Evolutionary conservation across 1,139 yeast species (phyloP).

Genomic region (Lodderomyces margitis): DNA sequence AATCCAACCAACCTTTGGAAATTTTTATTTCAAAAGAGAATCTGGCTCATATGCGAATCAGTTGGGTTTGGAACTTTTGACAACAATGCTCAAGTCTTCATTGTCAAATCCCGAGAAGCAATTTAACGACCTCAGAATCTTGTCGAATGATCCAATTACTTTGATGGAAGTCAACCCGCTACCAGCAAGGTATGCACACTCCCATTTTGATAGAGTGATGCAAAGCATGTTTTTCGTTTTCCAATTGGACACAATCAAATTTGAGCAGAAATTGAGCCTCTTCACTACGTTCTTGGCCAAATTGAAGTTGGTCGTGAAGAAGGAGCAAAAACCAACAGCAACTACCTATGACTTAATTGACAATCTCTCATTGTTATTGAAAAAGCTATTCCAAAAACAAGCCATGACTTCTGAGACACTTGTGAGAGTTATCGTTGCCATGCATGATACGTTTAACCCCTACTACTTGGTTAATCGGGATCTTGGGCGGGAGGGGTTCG

Average conservation of each 20-base stretch:
- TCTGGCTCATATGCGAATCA: conserved; percentile 25
- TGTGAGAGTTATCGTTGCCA: conserved; percentile 14
- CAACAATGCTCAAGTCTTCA: conserved; percentile 23
- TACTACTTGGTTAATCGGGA: conserved; percentile 13
- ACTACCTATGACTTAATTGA: conserved; percentile 33
- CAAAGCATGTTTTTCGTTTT: conserved; percentile 25
- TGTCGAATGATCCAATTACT: conserved; percentile 31
- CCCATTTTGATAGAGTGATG: conserved; percentile 31
- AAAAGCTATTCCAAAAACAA: conserved; percentile 20
- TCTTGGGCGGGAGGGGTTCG: conserved; percentile 3
- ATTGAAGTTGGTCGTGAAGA: conserved; percentile 27
- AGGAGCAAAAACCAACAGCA: conserved; percentile 28
- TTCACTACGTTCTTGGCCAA: conserved; percentile 26
- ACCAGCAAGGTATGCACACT: conserved; percentile 34
- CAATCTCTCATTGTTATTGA: conserved; percentile 27
- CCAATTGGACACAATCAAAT: conserved; percentile 22
- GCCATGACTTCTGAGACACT: conserved; percentile 18
- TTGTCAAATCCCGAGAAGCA: conserved; percentile 21
- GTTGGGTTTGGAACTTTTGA: conserved; percentile 26
- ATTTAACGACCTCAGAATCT: conserved; percentile 30
- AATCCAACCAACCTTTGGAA: conserved; percentile 30
- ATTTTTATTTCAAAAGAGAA: conserved; percentile 33
- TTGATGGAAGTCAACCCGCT: conserved; percentile 32
- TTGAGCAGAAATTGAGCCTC: conserved; percentile 28
- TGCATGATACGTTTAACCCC: conserved; percentile 35